A percentile compares a stretch with the other conserved stretches of the same genome.
phyloP scores from a whole-genome alignment of 23 red algal species.

The Gracilariopsis chorda region DNA sequence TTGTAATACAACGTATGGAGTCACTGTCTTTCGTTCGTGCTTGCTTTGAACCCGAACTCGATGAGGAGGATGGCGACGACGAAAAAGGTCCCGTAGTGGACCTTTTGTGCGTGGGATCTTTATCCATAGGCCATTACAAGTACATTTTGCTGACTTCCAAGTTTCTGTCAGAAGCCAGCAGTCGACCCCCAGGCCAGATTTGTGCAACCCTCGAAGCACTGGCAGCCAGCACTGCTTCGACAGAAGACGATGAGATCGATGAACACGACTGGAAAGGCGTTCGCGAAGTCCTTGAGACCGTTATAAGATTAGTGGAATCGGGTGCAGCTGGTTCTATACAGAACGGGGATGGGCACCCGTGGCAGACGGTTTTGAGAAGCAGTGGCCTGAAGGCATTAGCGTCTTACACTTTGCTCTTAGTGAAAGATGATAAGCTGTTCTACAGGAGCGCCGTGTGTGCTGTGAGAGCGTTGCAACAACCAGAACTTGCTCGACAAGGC shows the following conservation, averaged over 20 bases:
- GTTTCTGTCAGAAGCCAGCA: not conserved
- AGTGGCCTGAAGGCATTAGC: not conserved
- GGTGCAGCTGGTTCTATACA: not conserved
- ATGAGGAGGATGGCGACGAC: not conserved
- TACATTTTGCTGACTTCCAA: not conserved
- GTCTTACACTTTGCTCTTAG: not conserved
- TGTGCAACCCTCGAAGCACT: not conserved
- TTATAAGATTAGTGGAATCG: not conserved
- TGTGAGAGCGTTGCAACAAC: not conserved
- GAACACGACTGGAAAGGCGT: not conserved
- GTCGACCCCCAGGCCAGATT: not conserved
- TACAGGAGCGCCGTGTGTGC: slow-evolving; percentile 6
- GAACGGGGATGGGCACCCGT: not conserved
- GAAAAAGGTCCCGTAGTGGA: not conserved
- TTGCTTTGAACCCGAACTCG: not conserved
- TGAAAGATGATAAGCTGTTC: slow-evolving; percentile 1
- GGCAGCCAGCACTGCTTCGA: not conserved
- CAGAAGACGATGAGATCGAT: not conserved
- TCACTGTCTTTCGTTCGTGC: not conserved
- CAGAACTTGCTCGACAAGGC: not conserved
- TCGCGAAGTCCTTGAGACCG: not conserved
- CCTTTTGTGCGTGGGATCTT: not conserved
- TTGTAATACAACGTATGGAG: slow-evolving; percentile 9
- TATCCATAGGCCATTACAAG: not conserved
- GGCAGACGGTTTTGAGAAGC: not conserved